Conservation (phyloP, 352 stramenopile genomes). For the Stramenopiles sp. region DNA sequence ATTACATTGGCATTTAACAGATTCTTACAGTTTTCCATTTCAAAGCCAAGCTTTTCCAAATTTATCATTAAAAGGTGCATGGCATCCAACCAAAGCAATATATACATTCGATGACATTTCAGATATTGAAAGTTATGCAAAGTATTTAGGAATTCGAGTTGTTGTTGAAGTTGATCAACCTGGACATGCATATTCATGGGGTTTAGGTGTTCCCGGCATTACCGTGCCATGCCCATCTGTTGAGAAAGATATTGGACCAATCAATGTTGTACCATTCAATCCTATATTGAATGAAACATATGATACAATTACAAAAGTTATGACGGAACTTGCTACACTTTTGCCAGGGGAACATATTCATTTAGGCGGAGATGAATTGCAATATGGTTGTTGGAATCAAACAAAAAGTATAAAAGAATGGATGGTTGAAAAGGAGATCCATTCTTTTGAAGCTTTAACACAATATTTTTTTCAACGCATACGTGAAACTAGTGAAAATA, state of each 20-base stretch:
- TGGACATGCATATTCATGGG: conserved; percentile 28
- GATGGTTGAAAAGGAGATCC: no score
- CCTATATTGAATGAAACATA: conserved; percentile 18
- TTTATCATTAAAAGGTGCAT: conserved; percentile 13
- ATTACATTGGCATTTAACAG: conserved; percentile 18
- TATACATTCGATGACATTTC: conserved; percentile 30
- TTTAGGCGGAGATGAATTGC: conserved; percentile 39
- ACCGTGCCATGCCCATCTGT: conserved; percentile 11
- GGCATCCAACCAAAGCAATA: conserved; percentile 14
- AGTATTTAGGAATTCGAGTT: conserved; percentile 30
- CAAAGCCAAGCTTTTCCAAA: conserved; percentile 14
- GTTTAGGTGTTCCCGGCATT: conserved; percentile 20
- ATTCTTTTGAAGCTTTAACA: background rate
- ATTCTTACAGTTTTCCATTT: conserved; percentile 13
- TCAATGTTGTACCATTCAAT: conserved; percentile 21
- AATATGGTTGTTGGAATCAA: conserved; percentile 25
- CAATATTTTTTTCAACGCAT: background rate
- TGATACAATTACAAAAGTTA: conserved; percentile 18
- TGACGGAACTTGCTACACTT: conserved; percentile 26
- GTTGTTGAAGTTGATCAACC: conserved; percentile 40
- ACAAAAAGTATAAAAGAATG: conserved; percentile 21
- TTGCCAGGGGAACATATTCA: conserved; percentile 35
- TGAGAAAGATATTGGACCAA: background rate
- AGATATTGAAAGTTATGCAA: conserved; percentile 28
- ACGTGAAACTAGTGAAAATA: background rate